Evolutionary conservation across 805 yeast genomes (phyloP), one percentile per base, ranked within the genome.

Genomic region (Kockiozyma suomiensis): DNA sequence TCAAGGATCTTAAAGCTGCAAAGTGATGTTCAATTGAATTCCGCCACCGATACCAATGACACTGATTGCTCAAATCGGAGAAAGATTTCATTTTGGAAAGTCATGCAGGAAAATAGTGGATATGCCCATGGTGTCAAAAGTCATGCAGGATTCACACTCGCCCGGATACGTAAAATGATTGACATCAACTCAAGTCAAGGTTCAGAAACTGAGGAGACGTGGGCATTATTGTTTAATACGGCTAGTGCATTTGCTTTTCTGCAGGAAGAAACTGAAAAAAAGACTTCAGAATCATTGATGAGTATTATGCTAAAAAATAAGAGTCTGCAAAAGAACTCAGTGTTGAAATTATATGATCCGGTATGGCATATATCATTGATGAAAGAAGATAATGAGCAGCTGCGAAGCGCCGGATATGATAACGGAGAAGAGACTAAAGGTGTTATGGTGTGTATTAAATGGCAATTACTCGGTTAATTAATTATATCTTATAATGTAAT

Each of bases 61-160:
- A 33, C 38, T 33, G 12, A 13, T 5, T 21, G 4, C 35, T 21
- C 42, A 3, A 15, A 38, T 7, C 15, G 28, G 4, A 7, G 1
- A 15, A 45, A 10, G 17, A 56, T 23, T 37, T 60, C 56, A 28
- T 15, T 50, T 3, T 61, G 56, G 54, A 35, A 28, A 25, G 62
- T 57, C 26, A 23, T 35, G 2, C 33, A 33, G n/a, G 45, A 35
- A 3, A 61, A 57, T 23, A 23, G 25, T 6, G 65, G 65, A 2
- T 54, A 45, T 15, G 38, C 41, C 15, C 47, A 42, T 35, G 60
- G 60, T 8, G 50, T 46, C 17, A 30, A 45, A 30, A 58, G 42
- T 49, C 54, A 54, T 40, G 62, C 65, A 4, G 65, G 65, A 3
- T 61, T 54, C 30, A 61, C 60, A 6, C 26, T 61, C 15, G 60